Base-by-base conservation (phyloP, 2,329 filamentous ascomycete genomes). In the Pseudocercospora macadamiae region DNA sequence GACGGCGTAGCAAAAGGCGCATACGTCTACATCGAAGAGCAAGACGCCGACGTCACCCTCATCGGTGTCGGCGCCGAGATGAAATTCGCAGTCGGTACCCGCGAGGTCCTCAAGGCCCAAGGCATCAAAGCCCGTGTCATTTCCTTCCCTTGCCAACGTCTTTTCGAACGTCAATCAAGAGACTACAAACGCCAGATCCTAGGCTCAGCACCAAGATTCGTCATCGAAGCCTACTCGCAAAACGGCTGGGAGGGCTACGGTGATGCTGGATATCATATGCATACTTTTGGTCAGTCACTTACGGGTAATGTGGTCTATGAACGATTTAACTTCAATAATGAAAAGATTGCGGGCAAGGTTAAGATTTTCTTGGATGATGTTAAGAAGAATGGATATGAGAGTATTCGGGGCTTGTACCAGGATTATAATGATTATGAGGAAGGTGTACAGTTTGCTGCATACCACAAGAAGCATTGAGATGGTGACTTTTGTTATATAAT, bases 221-320 rank as follows among this genome's bases (percentile, higher is more conserved):
- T 86, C 3, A 82, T 88, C 42, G 86, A 88, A 71, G 82, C 84
- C 0, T 86, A 84, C 66, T 77, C 80, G 1, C 75, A 79, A 1
- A 81, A 82, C 59, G 82, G 83, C 0, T 86, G 84, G 83, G 84
- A 86, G 72, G 71, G 83, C 18, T 86, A 86, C 65, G 83, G 83
- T 0, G 80, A 85, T 68, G 84, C 83, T 0, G 82, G 80, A 1
- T 77, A 77, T 59, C 81, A 76, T 48, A 81, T 86, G 78, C 76
- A 76, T 44, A 73, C 75, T 0, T 86, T 86, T 62, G 83, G 83
- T 0, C 82, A 86, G 66, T 82, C 77, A 14, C 68, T 86, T 44
- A 83, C 83, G 0, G 80, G 82, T 0, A 79, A 80, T 61, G 77
- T 78, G 9, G 81, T 81, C 2, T 85, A 86, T 67, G 78, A 80